Evolutionary conservation across 306 rosid species (phyloP).

Genomic region (Hippophae rhamnoides): DNA sequence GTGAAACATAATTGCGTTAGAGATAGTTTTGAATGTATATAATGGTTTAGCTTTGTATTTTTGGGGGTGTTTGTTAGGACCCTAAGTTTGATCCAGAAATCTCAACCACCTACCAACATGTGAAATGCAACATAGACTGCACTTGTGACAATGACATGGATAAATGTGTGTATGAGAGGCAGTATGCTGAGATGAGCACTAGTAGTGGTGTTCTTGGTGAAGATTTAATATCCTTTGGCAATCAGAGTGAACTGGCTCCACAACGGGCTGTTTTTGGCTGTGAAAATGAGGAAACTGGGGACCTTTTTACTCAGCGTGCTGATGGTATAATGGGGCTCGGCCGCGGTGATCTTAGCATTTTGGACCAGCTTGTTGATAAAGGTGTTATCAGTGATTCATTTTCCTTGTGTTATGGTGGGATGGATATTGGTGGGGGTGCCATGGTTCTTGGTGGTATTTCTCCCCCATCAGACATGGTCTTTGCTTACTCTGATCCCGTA

Average conservation of each 20-base stretch:
- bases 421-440: slow-evolving; percentile 94
- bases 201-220: slow-evolving; percentile 87
- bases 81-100: slow-evolving; percentile 73
- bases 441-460: slow-evolving; percentile 91
- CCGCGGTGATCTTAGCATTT: slow-evolving; percentile 70
- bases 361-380: slow-evolving; percentile 80
- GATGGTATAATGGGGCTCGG: slow-evolving; percentile 99
- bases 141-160: slow-evolving; percentile 46
- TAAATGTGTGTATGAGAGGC: slow-evolving; percentile 77
- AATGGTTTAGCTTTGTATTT: neutral
- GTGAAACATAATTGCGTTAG: too few relatives aligned
- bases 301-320: slow-evolving; percentile 72
- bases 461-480: slow-evolving; percentile 70
- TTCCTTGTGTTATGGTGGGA: slow-evolving; percentile 97
- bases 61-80: slow-evolving; percentile 41
- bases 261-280: slow-evolving; percentile 89
- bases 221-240: slow-evolving; percentile 77
- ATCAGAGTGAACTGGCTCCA: slow-evolving; percentile 56
- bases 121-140: slow-evolving; percentile 69
- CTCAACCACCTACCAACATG: slow-evolving; percentile 61
- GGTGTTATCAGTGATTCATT: slow-evolving; percentile 73
- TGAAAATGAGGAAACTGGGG: slow-evolving; percentile 85
- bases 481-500: slow-evolving; percentile 52
- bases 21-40: neutral
- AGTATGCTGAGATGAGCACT: slow-evolving; percentile 87